Conservation (phyloP, 106 monocot species). For the Dactylorhiza incarnata region DNA sequence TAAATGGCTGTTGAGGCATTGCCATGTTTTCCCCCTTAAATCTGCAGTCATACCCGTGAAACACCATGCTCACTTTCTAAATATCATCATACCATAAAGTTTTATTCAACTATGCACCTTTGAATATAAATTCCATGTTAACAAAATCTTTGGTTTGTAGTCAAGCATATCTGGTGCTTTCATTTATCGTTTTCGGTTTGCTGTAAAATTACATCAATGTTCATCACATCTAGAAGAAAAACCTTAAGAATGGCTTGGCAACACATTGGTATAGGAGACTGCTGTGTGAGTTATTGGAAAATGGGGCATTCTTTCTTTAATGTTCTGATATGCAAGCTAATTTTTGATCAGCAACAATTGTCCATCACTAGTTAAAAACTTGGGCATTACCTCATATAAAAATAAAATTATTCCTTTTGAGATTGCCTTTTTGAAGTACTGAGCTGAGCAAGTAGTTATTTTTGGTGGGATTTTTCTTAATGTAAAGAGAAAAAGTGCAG, state of each 20-base stretch:
- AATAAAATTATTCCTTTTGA: neutral
- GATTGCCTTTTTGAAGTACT: neutral
- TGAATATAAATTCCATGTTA: neutral
- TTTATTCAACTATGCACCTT: neutral
- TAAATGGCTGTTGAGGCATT: neutral
- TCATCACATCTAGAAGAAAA: neutral
- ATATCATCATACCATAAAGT: neutral
- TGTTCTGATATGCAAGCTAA: neutral
- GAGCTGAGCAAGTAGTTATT: neutral
- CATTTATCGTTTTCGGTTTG: neutral
- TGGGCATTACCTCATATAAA: neutral
- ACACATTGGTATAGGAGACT: neutral
- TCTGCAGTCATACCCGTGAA: neutral
- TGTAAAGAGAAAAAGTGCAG: neutral
- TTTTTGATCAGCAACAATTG: neutral
- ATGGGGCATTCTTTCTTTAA: neutral
- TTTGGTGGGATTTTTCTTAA: neutral
- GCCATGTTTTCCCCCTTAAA: neutral
- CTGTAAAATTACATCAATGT: neutral
- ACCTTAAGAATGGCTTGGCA: neutral
- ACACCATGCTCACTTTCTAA: neutral
- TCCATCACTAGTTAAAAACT: neutral
- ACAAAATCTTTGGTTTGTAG: neutral
- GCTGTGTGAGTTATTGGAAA: neutral
- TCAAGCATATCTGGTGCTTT: neutral